Base-by-base conservation (phyloP, 73 alveolate species). In the Tetrahymena malaccensis region DNA sequence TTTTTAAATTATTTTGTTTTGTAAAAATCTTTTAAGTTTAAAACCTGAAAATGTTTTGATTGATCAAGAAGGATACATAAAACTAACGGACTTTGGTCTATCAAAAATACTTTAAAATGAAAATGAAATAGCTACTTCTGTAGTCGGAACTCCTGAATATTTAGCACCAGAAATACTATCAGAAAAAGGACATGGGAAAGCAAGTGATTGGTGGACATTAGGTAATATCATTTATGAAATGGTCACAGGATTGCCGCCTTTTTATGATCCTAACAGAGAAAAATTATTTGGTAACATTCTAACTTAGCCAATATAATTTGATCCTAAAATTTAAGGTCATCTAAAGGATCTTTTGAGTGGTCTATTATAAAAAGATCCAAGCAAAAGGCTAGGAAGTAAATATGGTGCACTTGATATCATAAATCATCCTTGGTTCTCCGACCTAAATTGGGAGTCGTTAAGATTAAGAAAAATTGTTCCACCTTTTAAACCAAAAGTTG, bases 81-180 rank as follows among this genome's bases (percentile, higher is more conserved):
- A 85, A 40, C 43, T 96, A 27, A 96, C 98, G 17, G 98, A 96
- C 58, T 96, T 96, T 89, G 98, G 98, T 22, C 83, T 96, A 27
- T 40, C 83, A 38, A 34, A 84, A 85, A 94, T 94, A 33, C 93
- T 85, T 27, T 9, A 34, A 19, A 12, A 34, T 11, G 58, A 35
- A 10, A 85, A 85, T 44, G 43, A 37, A 35, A 43, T n/a, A 43
- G 94, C 96, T 15, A 84, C 43, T n/a, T 85, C 94, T 70, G 35
- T 85, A 27, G 93, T 85, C 16, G 96, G 96, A 84, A 94, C 96
- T n/a, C 85, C 94, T 84, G 96, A 94, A 94, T 94, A 94, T 94
- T 55, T 94, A 33, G 96, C 96, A 37, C 96, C 96, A 85, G 96
- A 94, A 33, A 37, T 94, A 0, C 40, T 94, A n/a, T 17, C 55